Percentiles rank a stretch among this genome's conserved stretches.
phyloP scores from a whole-genome alignment of 1,139 yeast species.

The Yamadazyma diddensiae region DNA sequence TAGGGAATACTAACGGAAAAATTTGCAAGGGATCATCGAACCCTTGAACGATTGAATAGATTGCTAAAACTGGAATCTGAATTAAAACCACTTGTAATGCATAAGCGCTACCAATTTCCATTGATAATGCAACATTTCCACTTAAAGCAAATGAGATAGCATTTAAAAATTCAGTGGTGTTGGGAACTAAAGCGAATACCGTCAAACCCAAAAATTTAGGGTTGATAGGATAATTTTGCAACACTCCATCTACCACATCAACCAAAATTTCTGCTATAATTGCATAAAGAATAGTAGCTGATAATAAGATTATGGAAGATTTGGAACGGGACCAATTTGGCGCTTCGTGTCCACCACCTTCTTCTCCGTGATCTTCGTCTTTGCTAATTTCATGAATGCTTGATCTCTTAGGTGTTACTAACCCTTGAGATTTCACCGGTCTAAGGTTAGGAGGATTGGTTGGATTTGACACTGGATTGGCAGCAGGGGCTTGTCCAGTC shows the following conservation, averaged over 20 bases:
- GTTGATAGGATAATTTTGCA: constrained; percentile 70
- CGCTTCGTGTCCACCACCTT: constrained; percentile 77
- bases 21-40: constrained; percentile 43
- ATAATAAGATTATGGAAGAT: constrained; percentile 77
- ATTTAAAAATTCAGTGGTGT: constrained; percentile 93
- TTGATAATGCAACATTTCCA: constrained; percentile 91
- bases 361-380: constrained; percentile 20
- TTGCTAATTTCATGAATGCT: constrained; percentile 6
- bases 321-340: constrained; percentile 94
- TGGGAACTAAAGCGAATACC: constrained; percentile 93
- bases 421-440: constrained; percentile 8
- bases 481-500: neutral
- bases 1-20: constrained; percentile 85
- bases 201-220: constrained; percentile 93
- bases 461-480: constrained; percentile 1
- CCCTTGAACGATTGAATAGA: constrained; percentile 60
- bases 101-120: constrained; percentile 98
- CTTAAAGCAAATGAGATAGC: constrained; percentile 96
- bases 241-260: constrained; percentile 88
- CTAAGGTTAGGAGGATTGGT: constrained; percentile 2
- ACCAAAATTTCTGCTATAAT: constrained; percentile 93
- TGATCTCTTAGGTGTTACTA: constrained; percentile 10
- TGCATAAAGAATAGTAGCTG: constrained; percentile 87
- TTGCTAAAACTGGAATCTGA: constrained; percentile 88
- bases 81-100: constrained; percentile 94